A percentile compares a stretch with the other conserved stretches of the same genome.
phyloP scores from a whole-genome alignment of 2,329 filamentous ascomycete species.

The Graphilbum sp. region DNA sequence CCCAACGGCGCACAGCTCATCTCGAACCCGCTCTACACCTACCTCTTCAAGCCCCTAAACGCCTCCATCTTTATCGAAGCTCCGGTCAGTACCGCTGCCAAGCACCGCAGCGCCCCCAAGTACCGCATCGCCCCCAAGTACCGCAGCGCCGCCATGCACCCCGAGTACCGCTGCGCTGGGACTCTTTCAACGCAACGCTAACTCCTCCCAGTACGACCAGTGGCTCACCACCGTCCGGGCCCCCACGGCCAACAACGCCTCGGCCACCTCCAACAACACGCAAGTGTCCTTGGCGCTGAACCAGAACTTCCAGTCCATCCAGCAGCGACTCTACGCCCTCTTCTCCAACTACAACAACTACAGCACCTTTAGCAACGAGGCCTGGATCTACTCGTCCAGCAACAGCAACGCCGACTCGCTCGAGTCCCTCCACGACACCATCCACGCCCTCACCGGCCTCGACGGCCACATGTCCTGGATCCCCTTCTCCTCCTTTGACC shows the following conservation, averaged over 20 bases:
- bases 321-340: slow-evolving; percentile 49
- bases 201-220: slow-evolving; percentile 29
- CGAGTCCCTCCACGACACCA: slow-evolving; percentile 46
- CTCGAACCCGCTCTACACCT: slow-evolving; percentile 44
- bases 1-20: slow-evolving; percentile 40
- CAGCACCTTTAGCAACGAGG: slow-evolving; percentile 53
- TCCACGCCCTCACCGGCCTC: slow-evolving; percentile 42
- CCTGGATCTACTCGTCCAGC: slow-evolving; percentile 33
- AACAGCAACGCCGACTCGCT: slow-evolving; percentile 43
- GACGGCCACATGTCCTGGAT: slow-evolving; percentile 55
- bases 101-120: no score
- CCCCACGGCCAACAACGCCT: slow-evolving; percentile 22
- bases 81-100: slow-evolving; percentile 46
- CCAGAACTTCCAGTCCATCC: slow-evolving; percentile 34
- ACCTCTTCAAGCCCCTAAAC: slow-evolving; percentile 43
- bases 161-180: not conserved
- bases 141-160: no score
- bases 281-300: slow-evolving; percentile 35
- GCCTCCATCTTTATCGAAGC: slow-evolving; percentile 37
- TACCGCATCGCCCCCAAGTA: no score
- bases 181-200: no score
- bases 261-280: slow-evolving; percentile 41
- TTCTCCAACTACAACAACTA: slow-evolving; percentile 53
- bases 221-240: slow-evolving; percentile 46
- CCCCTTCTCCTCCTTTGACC: slow-evolving; percentile 62